These are phyloP conservation scores for Thyridium curvatum DNA, from an alignment of 2,329 filamentous ascomycete genomes.

Conservation along the genomic window DNA sequence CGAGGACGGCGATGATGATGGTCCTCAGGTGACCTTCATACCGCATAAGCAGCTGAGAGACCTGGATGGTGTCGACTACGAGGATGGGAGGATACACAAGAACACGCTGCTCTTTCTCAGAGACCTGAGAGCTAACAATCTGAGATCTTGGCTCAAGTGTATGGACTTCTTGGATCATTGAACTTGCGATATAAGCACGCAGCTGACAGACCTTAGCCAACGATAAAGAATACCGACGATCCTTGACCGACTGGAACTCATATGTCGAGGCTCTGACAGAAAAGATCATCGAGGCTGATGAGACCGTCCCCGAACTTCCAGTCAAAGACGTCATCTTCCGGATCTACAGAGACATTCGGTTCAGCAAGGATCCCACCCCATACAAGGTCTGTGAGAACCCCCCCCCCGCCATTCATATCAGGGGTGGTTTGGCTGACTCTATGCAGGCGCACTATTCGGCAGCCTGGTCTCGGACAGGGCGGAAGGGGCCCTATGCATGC, in stretches of 20 bases:
- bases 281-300: constrained; percentile 65
- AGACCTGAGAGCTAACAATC: constrained; percentile 55
- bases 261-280: constrained; percentile 70
- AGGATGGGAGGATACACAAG: constrained; percentile 44
- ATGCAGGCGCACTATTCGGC: constrained; percentile 68
- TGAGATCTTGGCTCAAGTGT: constrained; percentile 54
- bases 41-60: constrained; percentile 33
- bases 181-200: background rate
- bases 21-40: constrained; percentile 30
- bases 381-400: constrained; percentile 62
- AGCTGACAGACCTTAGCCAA: constrained; percentile 46
- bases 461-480: constrained; percentile 80
- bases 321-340: constrained; percentile 81
- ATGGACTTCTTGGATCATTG: constrained; percentile 10
- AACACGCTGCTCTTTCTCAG: constrained; percentile 53
- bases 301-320: constrained; percentile 80
- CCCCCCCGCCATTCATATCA: background rate
- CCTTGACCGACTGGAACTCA: constrained; percentile 74
- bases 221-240: constrained; percentile 71
- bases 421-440: constrained; percentile 14
- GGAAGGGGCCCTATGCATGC: constrained; percentile 80
- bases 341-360: constrained; percentile 82
- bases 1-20: constrained; percentile 25
- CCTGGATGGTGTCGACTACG: constrained; percentile 38
- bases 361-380: constrained; percentile 76